Evolutionary conservation across 257 asterid species (phyloP), one percentile per base, ranked within the genome.

Genomic region (Leptodermis oblonga): DNA sequence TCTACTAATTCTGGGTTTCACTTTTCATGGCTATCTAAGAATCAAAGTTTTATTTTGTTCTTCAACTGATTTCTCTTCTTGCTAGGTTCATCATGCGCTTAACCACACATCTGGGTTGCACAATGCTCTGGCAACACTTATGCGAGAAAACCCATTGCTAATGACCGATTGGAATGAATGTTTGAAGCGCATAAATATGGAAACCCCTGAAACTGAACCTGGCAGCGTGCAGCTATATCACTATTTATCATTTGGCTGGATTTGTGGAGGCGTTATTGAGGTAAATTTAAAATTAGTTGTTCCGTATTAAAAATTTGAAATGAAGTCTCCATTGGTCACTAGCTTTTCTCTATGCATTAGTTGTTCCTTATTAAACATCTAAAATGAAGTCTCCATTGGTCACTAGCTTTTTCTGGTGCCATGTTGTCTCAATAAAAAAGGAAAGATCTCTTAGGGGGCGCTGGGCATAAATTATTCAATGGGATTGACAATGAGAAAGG

Each of bases 221-320:
- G 97, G 97, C 71, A 62, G 63, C 62, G 71, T 78, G 78, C 99
- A 90, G 74, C 66, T 78, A 63, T 93, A 93, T 83, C 98, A 93
- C 76, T 90, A 87, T 74, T 74, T 93, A 65, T 93, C 98, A 45
- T 93, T 81, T 82, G 98, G 98, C 81, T 93, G 93, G 93, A 81
- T 93, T 71, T 88, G 96, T 81, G 98, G 98, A 31, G 98, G 98
- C 56, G 90, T 93, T 81, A 88, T 93, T 52, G 98, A 93, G 98
- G 98, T 90, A 90, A 15, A 12, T 3, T 45, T n/a, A 1, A n/a
- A 1, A 45, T 41, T 41, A 10, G 45, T 41, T 41, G 45, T 41
- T 41, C 45, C 13, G 6, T 41, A 41, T 43, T 11, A 43, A 43
- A 43, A 17, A 43, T 43, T 4, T 11, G 14, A 43, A 6, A 43